Conservation (phyloP, 1,139 yeast species). For the Blastobotrys ciferrii region DNA sequence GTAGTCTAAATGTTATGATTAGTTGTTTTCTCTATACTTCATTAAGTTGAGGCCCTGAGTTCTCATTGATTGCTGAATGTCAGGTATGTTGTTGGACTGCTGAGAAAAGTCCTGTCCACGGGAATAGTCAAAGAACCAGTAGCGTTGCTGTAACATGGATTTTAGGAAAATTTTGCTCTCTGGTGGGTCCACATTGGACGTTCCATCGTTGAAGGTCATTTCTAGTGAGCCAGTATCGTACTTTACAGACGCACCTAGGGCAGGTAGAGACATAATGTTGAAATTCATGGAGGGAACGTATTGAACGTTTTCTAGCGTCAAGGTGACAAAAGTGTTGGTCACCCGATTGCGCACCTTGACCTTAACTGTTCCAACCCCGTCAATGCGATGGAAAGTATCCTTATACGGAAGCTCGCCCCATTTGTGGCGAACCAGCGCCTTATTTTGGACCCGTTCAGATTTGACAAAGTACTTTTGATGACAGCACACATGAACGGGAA, state of each 20-base stretch:
- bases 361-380: conserved; percentile 15
- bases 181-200: conserved; percentile 3
- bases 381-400: conserved; percentile 10
- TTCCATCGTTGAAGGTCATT: conserved; percentile 7
- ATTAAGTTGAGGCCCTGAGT: conserved; percentile 3
- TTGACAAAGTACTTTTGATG: conserved; percentile 15
- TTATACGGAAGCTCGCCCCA: conserved; percentile 1
- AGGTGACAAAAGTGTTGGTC: conserved; percentile 5
- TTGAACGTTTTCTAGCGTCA: conserved; percentile 12
- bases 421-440: not conserved
- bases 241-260: conserved; percentile 11
- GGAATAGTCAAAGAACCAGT: conserved; percentile 13
- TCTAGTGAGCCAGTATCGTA: conserved; percentile 12
- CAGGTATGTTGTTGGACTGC: conserved; percentile 9
- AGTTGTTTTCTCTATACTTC: not conserved
- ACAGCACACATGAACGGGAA: conserved; percentile 15
- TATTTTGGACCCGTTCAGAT: conserved; percentile 3
- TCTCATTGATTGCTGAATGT: conserved; percentile 1
- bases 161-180: conserved; percentile 3
- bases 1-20: not conserved
- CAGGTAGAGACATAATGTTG: conserved; percentile 14
- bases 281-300: conserved; percentile 15
- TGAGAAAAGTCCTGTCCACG: conserved; percentile 8
- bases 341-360: conserved; percentile 8
- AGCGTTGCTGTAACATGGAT: conserved; percentile 10